Evolutionary conservation across 805 yeast species (phyloP).

Genomic region (Isabelozyma gotoi): DNA sequence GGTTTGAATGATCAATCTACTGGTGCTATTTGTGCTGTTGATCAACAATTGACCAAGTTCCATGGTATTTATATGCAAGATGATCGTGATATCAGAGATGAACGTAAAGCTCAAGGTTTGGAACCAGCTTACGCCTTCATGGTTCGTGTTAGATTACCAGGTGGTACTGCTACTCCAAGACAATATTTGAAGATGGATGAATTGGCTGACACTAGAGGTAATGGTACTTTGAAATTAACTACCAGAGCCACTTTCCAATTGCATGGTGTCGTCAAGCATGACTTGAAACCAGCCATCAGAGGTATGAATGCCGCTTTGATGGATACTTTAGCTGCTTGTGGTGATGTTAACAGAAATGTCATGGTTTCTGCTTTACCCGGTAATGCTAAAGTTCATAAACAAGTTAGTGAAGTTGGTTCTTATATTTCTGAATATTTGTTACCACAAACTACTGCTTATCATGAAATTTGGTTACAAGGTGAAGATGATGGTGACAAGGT

Average conservation of each 20-base stretch:
- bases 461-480: constrained; percentile 95
- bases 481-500: constrained; percentile 68
- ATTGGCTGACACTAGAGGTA: constrained; percentile 79
- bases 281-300: constrained; percentile 86
- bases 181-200: constrained; percentile 89
- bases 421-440: constrained; percentile 76
- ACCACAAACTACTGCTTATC: constrained; percentile 93
- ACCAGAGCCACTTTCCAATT: constrained; percentile 97
- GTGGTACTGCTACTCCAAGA: constrained; percentile 81
- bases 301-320: constrained; percentile 87
- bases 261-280: constrained; percentile 90
- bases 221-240: constrained; percentile 90
- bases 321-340: constrained; percentile 97
- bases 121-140: constrained; percentile 97
- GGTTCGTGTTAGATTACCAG: constrained; percentile 95
- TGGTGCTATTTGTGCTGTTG: constrained; percentile 87
- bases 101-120: constrained; percentile 85
- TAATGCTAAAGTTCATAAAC: constrained; percentile 77
- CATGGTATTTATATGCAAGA: constrained; percentile 99
- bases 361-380: constrained; percentile 89
- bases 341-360: constrained; percentile 96
- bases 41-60: constrained; percentile 93
- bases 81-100: constrained; percentile 93
- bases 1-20: constrained; percentile 80
- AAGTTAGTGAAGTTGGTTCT: constrained; percentile 63